These are phyloP conservation scores for Colletotrichum somersetense DNA, from an alignment of 2,329 filamentous ascomycete species.

Conservation along the genomic window DNA sequence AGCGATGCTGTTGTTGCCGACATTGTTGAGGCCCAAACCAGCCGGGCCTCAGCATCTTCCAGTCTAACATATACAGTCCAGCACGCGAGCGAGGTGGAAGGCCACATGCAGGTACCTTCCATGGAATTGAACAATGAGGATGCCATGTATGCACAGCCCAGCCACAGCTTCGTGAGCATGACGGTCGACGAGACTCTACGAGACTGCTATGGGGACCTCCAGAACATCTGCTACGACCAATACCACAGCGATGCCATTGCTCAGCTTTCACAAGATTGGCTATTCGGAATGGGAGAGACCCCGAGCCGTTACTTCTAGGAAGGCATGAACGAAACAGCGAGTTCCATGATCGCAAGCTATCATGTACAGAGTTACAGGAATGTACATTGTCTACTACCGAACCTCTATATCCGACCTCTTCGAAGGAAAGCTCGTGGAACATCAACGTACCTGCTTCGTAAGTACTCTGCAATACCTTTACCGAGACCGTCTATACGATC, in stretches of 20 bases:
- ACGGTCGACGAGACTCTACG: slow-evolving; percentile 54
- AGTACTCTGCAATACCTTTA: slow-evolving; percentile 53
- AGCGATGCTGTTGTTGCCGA: slow-evolving; percentile 58
- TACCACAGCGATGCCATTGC: slow-evolving; percentile 45
- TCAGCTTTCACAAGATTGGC: slow-evolving; percentile 45
- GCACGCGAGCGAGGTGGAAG: not conserved
- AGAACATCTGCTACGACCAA: slow-evolving; percentile 44
- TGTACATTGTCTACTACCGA: slow-evolving; percentile 6
- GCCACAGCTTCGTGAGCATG: slow-evolving; percentile 45
- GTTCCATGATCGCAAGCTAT: slow-evolving; percentile 34
- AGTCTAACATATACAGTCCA: not conserved
- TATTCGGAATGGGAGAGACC: slow-evolving; percentile 40
- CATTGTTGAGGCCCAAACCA: slow-evolving; percentile 49
- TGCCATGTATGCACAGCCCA: slow-evolving; percentile 4
- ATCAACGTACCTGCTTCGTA: slow-evolving; percentile 53
- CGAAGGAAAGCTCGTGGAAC: slow-evolving; percentile 51
- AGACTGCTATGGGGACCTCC: slow-evolving; percentile 52
- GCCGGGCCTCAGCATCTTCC: slow-evolving; percentile 8
- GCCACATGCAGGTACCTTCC: not conserved
- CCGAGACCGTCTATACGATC: slow-evolving; percentile 50
- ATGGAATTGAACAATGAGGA: slow-evolving; percentile 10
- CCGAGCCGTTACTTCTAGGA: slow-evolving; percentile 19
- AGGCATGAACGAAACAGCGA: not conserved
- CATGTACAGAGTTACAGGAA: not conserved
- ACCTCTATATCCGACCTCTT: slow-evolving; percentile 44